These are phyloP conservation scores for Termitomyces sp. DNA, from an alignment of 768 basidiomycete species.

Conservation along the genomic window DNA sequence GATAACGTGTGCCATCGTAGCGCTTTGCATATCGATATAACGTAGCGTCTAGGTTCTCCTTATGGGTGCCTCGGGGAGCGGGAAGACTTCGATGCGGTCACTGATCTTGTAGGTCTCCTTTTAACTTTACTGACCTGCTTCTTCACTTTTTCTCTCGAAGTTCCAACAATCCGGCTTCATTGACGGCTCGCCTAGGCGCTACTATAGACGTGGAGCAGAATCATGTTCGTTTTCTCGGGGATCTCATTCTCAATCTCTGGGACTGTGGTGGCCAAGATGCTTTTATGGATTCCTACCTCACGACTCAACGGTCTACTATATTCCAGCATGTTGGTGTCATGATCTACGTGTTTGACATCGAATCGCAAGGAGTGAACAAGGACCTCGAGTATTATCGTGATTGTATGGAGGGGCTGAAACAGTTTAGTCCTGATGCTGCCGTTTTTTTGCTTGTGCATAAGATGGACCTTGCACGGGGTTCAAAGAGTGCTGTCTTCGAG, in stretches of 20 bases:
- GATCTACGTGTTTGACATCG: slow-evolving; percentile 98
- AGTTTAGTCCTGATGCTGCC: slow-evolving; percentile 75
- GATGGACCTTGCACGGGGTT: slow-evolving; percentile 87
- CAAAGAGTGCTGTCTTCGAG: slow-evolving; percentile 54
- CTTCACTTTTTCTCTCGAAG: slow-evolving; percentile 32
- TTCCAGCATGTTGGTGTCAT: slow-evolving; percentile 96
- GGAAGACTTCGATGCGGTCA: slow-evolving; percentile 97
- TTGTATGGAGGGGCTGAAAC: slow-evolving; percentile 77
- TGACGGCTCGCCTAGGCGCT: slow-evolving; percentile 88
- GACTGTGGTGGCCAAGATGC: slow-evolving; percentile 98
- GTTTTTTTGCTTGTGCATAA: slow-evolving; percentile 95
- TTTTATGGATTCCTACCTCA: slow-evolving; percentile 97
- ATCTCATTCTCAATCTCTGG: slow-evolving; percentile 95
- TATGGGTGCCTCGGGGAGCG: slow-evolving; percentile 96
- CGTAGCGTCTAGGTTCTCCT: slow-evolving; percentile 70
- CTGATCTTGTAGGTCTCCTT: slow-evolving; percentile 84
- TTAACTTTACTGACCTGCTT: background rate
- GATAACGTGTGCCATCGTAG: slow-evolving; percentile 13
- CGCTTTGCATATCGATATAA: slow-evolving; percentile 12
- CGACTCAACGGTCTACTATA: slow-evolving; percentile 86
- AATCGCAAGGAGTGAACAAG: slow-evolving; percentile 75
- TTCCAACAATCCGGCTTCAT: slow-evolving; percentile 89
- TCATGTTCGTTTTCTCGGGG: slow-evolving; percentile 94
- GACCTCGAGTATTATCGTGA: slow-evolving; percentile 92
- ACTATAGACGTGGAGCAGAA: slow-evolving; percentile 99